phyloP scores from a whole-genome alignment of 441 rosid genomes.

The Hura crepitans region DNA sequence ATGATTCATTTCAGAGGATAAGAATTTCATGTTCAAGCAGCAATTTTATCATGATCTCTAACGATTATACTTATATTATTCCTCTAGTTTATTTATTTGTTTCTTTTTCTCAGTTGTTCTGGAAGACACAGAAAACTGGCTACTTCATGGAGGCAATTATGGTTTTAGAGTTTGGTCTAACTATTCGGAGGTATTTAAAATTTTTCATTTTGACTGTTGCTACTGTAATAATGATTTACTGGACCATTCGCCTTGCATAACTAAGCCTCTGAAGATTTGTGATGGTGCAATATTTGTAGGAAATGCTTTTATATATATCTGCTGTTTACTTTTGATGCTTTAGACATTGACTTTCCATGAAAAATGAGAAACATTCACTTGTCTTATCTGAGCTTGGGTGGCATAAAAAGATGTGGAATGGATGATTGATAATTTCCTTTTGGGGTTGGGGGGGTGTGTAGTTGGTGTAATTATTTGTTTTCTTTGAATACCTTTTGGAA shows the following conservation, averaged over 20 bases:
- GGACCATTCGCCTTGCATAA: neutral
- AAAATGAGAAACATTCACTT: neutral
- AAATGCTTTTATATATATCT: neutral
- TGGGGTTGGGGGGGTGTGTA: no score
- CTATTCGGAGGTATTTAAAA: conserved; percentile 59
- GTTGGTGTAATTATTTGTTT: neutral
- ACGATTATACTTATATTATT: neutral
- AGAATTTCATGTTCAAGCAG: neutral
- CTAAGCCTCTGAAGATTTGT: neutral
- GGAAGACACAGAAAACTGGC: conserved; percentile 69
- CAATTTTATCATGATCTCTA: neutral
- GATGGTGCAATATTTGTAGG: neutral
- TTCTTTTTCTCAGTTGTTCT: conserved; percentile 55
- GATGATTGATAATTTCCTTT: neutral
- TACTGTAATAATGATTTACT: neutral
- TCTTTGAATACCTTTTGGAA: neutral
- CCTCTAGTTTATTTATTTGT: conserved; percentile 8
- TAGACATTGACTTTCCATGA: neutral
- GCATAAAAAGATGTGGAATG: neutral
- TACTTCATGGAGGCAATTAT: conserved; percentile 84
- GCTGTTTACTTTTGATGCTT: neutral
- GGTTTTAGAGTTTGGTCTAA: conserved; percentile 91
- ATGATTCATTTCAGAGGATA: neutral
- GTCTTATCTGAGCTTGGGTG: neutral
- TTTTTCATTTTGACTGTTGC: conserved; percentile 15